These are phyloP conservation scores for Lizonia empirigonia DNA, from an alignment of 2,329 filamentous ascomycete species.

Conservation along the genomic window DNA sequence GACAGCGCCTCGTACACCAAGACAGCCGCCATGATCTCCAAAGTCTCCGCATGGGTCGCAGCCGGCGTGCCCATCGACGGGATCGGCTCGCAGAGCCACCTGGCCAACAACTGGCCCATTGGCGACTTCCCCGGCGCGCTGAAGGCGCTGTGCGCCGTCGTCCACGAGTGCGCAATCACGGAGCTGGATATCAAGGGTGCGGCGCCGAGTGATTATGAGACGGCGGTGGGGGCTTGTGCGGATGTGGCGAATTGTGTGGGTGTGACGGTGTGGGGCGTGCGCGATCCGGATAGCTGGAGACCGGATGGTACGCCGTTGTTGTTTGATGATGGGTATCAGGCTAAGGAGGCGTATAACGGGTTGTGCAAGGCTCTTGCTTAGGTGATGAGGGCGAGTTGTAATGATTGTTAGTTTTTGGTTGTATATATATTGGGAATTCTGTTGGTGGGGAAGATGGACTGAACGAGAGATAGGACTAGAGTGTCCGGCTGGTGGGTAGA, in stretches of 20 bases:
- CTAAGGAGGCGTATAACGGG: constrained; percentile 51
- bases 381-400: not conserved
- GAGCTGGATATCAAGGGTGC: constrained; percentile 70
- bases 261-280: constrained; percentile 66
- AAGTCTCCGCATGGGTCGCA: constrained; percentile 68
- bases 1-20: constrained; percentile 66
- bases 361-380: constrained; percentile 14
- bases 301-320: constrained; percentile 46
- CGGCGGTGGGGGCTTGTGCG: constrained; percentile 61
- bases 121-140: constrained; percentile 57
- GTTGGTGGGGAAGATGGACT: not conserved
- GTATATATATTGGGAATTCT: not conserved
- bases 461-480: not conserved
- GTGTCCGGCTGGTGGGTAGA: not conserved
- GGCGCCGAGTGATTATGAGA: constrained; percentile 62
- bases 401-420: not conserved
- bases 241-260: constrained; percentile 65
- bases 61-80: constrained; percentile 69
- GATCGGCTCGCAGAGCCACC: constrained; percentile 65
- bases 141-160: constrained; percentile 58
- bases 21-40: constrained; percentile 58
- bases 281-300: constrained; percentile 54
- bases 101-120: constrained; percentile 53
- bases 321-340: constrained; percentile 50
- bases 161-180: constrained; percentile 66